phyloP scores from a whole-genome alignment of 192 early-diverging fungal species.

The Gorgonomyces haynaldii region DNA sequence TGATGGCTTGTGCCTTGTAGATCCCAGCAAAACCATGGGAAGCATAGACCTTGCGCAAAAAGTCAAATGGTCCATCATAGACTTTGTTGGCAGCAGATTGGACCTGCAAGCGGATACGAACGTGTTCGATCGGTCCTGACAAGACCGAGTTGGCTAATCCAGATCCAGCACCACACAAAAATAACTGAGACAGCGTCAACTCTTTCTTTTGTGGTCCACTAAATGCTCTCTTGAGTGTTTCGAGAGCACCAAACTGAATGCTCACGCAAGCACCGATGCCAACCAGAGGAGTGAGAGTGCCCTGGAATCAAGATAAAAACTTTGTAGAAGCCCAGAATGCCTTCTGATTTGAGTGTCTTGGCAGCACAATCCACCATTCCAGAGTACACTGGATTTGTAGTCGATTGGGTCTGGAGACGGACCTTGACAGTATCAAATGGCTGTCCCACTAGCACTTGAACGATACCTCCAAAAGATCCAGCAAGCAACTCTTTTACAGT shows the following conservation, averaged over 20 bases:
- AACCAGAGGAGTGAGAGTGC: constrained; percentile 84
- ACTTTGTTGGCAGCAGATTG: constrained; percentile 35
- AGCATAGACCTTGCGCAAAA: constrained; percentile 66
- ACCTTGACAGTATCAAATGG: constrained; percentile 24
- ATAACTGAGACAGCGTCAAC: constrained; percentile 71
- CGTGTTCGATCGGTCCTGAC: constrained; percentile 88
- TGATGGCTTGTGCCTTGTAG: constrained; percentile 85
- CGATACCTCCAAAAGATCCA: constrained; percentile 36
- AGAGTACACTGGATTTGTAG: constrained; percentile 54
- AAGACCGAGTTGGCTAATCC: constrained; percentile 84
- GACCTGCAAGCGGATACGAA: constrained; percentile 88
- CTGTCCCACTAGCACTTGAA: constrained; percentile 34
- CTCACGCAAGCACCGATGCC: constrained; percentile 93
- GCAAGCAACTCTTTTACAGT: constrained; percentile 45
- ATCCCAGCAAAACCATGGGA: constrained; percentile 64
- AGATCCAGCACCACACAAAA: constrained; percentile 68
- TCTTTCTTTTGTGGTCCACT: constrained; percentile 15
- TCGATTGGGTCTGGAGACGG: constrained; percentile 85
- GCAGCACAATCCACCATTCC: constrained; percentile 80
- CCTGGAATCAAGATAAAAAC: too few relatives aligned
- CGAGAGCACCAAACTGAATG: constrained; percentile 89
- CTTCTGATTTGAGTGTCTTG: constrained; percentile 73
- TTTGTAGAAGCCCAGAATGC: constrained; percentile 76
- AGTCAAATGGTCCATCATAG: constrained; percentile 66
- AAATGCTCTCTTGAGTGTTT: constrained; percentile 78